Evolutionary conservation across 2,329 filamentous ascomycete species (phyloP), one percentile per base, ranked within the genome.

Genomic region (Fusarium mundagurra): DNA sequence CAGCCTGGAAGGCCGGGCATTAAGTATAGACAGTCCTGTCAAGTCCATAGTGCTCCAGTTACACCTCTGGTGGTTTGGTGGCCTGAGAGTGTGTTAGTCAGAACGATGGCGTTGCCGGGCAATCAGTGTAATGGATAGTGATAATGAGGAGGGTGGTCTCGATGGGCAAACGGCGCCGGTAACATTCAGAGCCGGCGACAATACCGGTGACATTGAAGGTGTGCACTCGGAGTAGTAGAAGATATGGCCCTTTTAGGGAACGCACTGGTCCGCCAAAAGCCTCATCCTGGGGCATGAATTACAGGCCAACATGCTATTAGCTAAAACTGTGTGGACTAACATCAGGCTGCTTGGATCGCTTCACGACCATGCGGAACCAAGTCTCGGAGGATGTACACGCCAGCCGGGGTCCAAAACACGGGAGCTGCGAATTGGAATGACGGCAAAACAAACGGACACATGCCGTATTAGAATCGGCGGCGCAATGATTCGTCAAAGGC

Each of bases 1-100:
- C 11, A 88, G 74, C 63, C 77, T 81, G 20, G 65, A 67, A 17
- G 87, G 83, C 33, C 79, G 77, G 16, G 85, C 80, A 76, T 89
- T 89, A 69, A 87, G 77, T 53, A 89, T 82, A 16, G 87, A 88
- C 38, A 86, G 77, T 39, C 74, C 69, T 36, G 65, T 51, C 38
- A 66, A 36, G 41, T 80, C 77, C 81, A 82, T 83, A 43, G 51
- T 74, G 61, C 33, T 58, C 55, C 33, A 29, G 43, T 36, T 64
- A 39, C 39, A 60, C 44, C 47, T 45, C 50, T 31, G n/a, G 41
- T 38, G 60, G 55, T 50, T 50, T 66, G 47, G 34, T 66, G 20
- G 44, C 50, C 53, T 66, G 38, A 50, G 39, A 58, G 13, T 9
- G 34, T 36, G 50, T 39, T 65, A 53, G 61, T 65, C 39, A 53